Evolutionary conservation across 192 early-diverging fungal species (phyloP), one percentile per base, ranked within the genome.

Genomic region (Dimargaris xerosporica): DNA sequence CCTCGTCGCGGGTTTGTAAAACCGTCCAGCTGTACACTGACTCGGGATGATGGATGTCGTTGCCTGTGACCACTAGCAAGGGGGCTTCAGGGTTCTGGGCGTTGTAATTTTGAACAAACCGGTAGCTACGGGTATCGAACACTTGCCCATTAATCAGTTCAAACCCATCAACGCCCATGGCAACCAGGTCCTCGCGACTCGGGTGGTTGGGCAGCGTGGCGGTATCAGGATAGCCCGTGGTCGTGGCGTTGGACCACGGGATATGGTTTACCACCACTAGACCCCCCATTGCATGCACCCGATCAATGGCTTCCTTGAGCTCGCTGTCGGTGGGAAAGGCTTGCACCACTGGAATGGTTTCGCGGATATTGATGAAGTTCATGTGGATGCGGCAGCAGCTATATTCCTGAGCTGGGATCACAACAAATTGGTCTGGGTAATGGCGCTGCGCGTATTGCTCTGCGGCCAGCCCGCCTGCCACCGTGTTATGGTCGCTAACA

Each of bases 261-360:
- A 88, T 85, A 64, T 88, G 86, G 69, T 88, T 88, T 3, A 85
- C 82, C 54, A 85, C 82, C 0, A 82, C 86, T 23, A 88, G 60
- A 0, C 86, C 86, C 41, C 86, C 86, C 15, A 85, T 54, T 50
- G 73, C 73, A 66, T 88, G 86, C 13, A 75, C 73, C 56, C 72
- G 71, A 29, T 70, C 64, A 47, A 88, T 88, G 0, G 78, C 82
- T 5, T 58, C 51, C 63, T 71, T 68, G 9, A 88, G 59, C 4
- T 85, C 76, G 34, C 82, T 71, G 53, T 88, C 80, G 42, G 75
- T 75, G 9, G 86, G 86, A 45, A 74, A 76, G 11, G 75, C 73
- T 45, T 71, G 72, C 30, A 66, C 70, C 29, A 65, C 62, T 11
- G 70, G 67, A 10, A 85, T 73, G 0, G 81, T 79, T 25, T 72